phyloP scores from a whole-genome alignment of 768 basidiomycete species.

The Russula sp. region DNA sequence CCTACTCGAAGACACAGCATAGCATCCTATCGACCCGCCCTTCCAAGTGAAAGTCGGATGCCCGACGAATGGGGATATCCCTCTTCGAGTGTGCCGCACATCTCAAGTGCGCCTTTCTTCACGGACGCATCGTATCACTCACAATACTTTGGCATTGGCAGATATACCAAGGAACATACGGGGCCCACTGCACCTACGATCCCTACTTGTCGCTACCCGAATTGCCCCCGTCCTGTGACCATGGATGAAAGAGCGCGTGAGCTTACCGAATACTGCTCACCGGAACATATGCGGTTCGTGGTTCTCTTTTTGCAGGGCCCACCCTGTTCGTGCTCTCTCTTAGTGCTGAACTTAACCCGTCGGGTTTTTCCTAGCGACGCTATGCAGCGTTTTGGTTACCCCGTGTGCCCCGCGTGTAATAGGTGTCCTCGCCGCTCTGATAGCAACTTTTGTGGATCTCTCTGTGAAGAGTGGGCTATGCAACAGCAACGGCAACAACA shows the following conservation, averaged over 20 bases:
- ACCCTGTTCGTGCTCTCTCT: neutral
- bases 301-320: neutral
- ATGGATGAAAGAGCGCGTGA: neutral
- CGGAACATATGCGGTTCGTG: constrained; percentile 19
- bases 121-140: neutral
- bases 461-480: constrained; percentile 17
- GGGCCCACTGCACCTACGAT: neutral
- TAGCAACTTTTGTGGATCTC: constrained; percentile 13
- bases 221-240: constrained; percentile 1
- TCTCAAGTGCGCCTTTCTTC: constrained; percentile 5
- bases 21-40: neutral
- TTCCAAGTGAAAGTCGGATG: neutral
- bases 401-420: constrained; percentile 14
- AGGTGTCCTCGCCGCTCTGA: constrained; percentile 9
- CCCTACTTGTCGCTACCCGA: constrained; percentile 2
- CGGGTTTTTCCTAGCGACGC: constrained; percentile 10
- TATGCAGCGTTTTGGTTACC: neutral
- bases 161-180: neutral
- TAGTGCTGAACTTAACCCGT: neutral
- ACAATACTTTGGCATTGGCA: neutral
- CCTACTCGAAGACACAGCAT: neutral
- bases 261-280: constrained; percentile 13
- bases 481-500: neutral
- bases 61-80: constrained; percentile 1
- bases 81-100: too few species aligned